These are phyloP conservation scores for Skeletonema costatum DNA, from an alignment of 108 stramenopile species.

Conservation along the genomic window DNA sequence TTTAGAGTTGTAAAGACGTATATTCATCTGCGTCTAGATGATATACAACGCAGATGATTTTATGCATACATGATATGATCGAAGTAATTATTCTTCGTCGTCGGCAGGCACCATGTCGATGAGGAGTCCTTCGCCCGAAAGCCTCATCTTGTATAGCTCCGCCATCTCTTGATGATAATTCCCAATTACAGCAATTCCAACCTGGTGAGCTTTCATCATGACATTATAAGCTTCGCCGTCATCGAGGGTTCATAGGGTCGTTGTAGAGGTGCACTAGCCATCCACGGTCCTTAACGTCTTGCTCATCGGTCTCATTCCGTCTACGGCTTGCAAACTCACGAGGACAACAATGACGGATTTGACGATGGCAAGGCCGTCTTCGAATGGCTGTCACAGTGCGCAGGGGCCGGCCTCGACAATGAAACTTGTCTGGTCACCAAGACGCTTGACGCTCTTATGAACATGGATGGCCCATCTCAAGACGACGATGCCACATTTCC, in stretches of 20 bases:
- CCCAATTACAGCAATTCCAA: slow-evolving; percentile 66
- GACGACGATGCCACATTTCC: background rate
- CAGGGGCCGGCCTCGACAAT: slow-evolving; percentile 17
- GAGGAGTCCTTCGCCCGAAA: slow-evolving; percentile 56
- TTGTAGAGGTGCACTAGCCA: slow-evolving; percentile 77
- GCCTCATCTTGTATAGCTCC: slow-evolving; percentile 55
- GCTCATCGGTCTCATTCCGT: slow-evolving; percentile 5
- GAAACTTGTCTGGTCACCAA: slow-evolving; percentile 23
- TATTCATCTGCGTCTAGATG: no score
- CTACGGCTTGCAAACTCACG: background rate
- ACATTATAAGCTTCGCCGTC: slow-evolving; percentile 63
- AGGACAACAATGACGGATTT: background rate
- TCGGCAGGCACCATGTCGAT: slow-evolving; percentile 74
- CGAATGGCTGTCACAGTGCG: slow-evolving; percentile 18
- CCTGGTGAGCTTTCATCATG: slow-evolving; percentile 80
- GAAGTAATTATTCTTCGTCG: slow-evolving; percentile 35
- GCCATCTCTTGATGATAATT: slow-evolving; percentile 64
- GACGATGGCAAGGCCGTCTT: background rate
- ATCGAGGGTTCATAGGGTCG: slow-evolving; percentile 70
- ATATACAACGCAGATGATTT: no score
- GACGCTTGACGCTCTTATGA: slow-evolving; percentile 13
- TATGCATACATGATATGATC: no score
- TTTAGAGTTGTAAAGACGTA: no score
- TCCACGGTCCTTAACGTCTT: slow-evolving; percentile 25
- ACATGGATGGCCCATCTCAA: background rate